These are phyloP conservation scores for Taphrina betulina DNA, from an alignment of 1,139 yeast species.

Conservation along the genomic window DNA sequence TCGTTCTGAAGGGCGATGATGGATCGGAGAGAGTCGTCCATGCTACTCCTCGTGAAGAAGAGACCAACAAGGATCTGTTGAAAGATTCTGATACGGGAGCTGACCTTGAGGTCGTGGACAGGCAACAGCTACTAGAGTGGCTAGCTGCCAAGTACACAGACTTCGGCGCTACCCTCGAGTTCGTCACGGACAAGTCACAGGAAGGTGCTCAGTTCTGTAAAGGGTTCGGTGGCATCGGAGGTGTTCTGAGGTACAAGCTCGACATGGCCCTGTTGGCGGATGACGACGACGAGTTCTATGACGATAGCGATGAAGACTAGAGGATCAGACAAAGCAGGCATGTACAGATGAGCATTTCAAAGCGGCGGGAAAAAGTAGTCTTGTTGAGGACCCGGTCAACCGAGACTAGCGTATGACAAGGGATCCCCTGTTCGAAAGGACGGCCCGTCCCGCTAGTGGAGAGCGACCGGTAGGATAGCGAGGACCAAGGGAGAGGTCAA, in stretches of 20 bases:
- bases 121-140: slow-evolving; percentile 83
- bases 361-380: no score
- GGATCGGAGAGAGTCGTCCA: slow-evolving; percentile 74
- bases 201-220: slow-evolving; percentile 98
- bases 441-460: no score
- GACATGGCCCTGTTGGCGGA: slow-evolving; percentile 93
- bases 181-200: slow-evolving; percentile 91
- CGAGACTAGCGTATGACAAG: no score
- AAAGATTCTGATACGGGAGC: slow-evolving; percentile 83
- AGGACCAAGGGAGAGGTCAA: no score
- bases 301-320: slow-evolving; percentile 22
- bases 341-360: no score
- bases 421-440: no score
- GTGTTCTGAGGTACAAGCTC: slow-evolving; percentile 89
- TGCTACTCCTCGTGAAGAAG: slow-evolving; percentile 55
- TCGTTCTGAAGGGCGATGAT: slow-evolving; percentile 78
- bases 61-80: slow-evolving; percentile 61
- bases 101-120: slow-evolving; percentile 82
- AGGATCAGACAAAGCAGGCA: no score
- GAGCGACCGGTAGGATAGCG: no score
- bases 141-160: slow-evolving; percentile 91
- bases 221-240: slow-evolving; percentile 99
- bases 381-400: no score
- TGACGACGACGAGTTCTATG: slow-evolving; percentile 64
- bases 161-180: slow-evolving; percentile 92